These are phyloP conservation scores for Hymenochaete sp. DNA, from an alignment of 1,284 basidiomycete genomes.

Conservation along the genomic window DNA sequence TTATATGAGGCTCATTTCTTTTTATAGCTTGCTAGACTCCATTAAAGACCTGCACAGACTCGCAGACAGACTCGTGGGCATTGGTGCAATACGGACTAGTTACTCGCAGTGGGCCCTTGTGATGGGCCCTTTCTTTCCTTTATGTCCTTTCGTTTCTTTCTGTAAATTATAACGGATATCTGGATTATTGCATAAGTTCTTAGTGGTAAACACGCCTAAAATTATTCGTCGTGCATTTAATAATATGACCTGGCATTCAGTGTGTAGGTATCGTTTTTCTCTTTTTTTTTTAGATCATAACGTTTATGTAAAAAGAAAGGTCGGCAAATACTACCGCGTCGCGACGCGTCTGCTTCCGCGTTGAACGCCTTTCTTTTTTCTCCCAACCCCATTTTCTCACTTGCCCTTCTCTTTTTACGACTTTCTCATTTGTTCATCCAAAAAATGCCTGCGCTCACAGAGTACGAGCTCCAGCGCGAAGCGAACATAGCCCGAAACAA, in stretches of 20 bases:
- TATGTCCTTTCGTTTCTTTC: background rate
- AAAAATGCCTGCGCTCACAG: constrained; percentile 29
- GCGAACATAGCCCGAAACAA: constrained; percentile 45
- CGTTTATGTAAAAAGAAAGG: too few species aligned
- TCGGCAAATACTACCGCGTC: too few species aligned
- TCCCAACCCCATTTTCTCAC: background rate
- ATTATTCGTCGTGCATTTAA: too few species aligned
- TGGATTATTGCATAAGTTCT: too few species aligned
- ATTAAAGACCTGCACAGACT: constrained; percentile 9
- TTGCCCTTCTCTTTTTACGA: background rate
- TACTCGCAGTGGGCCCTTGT: background rate
- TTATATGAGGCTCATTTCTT: background rate
- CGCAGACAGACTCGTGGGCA: constrained; percentile 1
- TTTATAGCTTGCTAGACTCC: constrained; percentile 3
- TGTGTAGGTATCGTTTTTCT: background rate
- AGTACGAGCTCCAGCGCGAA: constrained; percentile 41
- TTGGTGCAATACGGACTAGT: too few species aligned
- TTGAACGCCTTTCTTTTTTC: background rate
- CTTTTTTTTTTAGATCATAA: too few species aligned
- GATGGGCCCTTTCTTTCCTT: background rate
- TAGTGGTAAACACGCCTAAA: too few species aligned
- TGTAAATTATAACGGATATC: background rate
- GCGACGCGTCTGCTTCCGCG: background rate
- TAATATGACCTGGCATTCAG: background rate
- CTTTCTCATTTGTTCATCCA: background rate